Evolutionary conservation across 2,329 filamentous ascomycete genomes (phyloP).

Genomic region (Hymenoscyphus occultus): DNA sequence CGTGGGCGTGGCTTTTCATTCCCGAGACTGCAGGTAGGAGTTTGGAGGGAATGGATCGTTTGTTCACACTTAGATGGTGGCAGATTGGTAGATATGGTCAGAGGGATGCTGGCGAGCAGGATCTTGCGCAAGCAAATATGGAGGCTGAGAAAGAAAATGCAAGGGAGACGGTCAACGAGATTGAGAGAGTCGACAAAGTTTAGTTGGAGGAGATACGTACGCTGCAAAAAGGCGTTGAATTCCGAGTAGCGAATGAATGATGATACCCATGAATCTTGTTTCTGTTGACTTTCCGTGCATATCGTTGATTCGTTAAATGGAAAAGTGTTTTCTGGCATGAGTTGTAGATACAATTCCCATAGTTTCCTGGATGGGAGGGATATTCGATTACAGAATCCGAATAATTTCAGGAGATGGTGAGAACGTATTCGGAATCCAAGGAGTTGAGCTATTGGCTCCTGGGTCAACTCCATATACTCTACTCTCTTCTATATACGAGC

Average conservation of each 20-base stretch:
- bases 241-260: neutral
- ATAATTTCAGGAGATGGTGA: too few species aligned
- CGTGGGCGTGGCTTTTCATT: conserved; percentile 70
- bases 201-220: neutral
- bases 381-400: too few species aligned
- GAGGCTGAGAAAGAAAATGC: conserved; percentile 43
- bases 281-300: neutral
- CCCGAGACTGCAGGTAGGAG: conserved; percentile 68
- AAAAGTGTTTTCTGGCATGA: neutral
- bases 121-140: conserved; percentile 37
- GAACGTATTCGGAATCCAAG: too few species aligned
- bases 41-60: conserved; percentile 66
- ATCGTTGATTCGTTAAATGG: neutral
- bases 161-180: conserved; percentile 31
- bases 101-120: conserved; percentile 48
- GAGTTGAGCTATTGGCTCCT: too few species aligned
- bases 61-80: conserved; percentile 73
- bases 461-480: too few species aligned
- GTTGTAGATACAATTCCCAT: neutral
- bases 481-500: too few species aligned
- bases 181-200: conserved; percentile 15
- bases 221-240: neutral
- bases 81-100: conserved; percentile 55
- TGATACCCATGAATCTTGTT: neutral
- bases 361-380: too few species aligned